Conservation (phyloP, 768 basidiomycete genomes). For the Calocera viscosa region DNA sequence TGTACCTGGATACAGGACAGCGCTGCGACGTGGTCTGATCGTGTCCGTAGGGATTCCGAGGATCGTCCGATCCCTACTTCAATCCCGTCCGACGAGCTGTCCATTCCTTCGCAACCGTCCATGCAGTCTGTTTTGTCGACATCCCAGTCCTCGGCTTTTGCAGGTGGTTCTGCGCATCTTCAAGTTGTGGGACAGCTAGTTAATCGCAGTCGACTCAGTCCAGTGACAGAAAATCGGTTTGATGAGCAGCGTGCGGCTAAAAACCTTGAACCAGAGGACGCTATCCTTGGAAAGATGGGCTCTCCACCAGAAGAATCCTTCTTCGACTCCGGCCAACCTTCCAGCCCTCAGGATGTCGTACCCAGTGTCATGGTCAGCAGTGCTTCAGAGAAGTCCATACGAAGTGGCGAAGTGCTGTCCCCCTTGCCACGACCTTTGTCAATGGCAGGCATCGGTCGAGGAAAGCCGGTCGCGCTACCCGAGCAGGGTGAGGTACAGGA, state of each 20-base stretch:
- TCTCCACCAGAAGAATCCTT: slow-evolving; percentile 2
- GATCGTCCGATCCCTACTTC: slow-evolving; percentile 32
- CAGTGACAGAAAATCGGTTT: slow-evolving; percentile 43
- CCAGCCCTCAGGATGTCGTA: background rate
- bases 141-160: slow-evolving; percentile 38
- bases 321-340: background rate
- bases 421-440: background rate
- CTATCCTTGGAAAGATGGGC: background rate
- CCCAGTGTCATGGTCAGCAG: slow-evolving; percentile 3
- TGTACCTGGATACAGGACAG: slow-evolving; percentile 12
- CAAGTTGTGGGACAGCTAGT: slow-evolving; percentile 29
- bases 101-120: slow-evolving; percentile 22
- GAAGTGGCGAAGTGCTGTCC: background rate
- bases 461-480: background rate
- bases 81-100: slow-evolving; percentile 50
- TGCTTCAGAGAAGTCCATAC: background rate
- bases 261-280: background rate
- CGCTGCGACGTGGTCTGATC: slow-evolving; percentile 3
- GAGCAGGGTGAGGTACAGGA: background rate
- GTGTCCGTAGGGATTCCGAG: slow-evolving; percentile 6
- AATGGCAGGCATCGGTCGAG: background rate
- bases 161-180: slow-evolving; percentile 35
- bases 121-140: slow-evolving; percentile 36
- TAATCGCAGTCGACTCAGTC: slow-evolving; percentile 43
- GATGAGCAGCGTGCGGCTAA: background rate